Base-by-base conservation (phyloP, 176 grass and related monocot genomes). In the Ensete ventricosum region DNA sequence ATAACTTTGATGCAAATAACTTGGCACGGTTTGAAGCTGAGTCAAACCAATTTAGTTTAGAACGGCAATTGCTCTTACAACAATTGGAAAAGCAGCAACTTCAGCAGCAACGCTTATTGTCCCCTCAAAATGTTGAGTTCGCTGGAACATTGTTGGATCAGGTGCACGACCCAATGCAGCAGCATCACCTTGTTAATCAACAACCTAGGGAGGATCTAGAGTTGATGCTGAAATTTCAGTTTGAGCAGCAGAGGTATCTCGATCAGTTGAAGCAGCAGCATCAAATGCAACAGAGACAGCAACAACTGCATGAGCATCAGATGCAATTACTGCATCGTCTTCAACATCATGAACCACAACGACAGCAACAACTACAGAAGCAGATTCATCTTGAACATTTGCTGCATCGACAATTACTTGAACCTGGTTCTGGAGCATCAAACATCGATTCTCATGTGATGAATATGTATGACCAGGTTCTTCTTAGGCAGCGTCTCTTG, bases 351-450 rank as follows among this genome's bases (percentile, higher is more conserved):
- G 48, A 73, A 23, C 71, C 16, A 12, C 69, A 72, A 48, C 69
- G 13, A 22, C 90, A 93, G 11, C 87, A 93, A 6, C 81, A 93
- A 8, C 88, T 80, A 1, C 87, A 96, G 23, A 84, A 93, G 14
- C 88, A 96, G 20, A 77, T 94, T 60, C 75, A 94, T 75, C 76
- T 99, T 0, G 91, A 99, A 75, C 88, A 94, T 77, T 87, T 99
- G 80, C 73, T 99, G 68, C 90, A 91, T 71, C 93, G 90, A 26
- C 81, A 89, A 69, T 76, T 92, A 74, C 89, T 88, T 70, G 72
- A 83, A 83, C 72, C 88, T 69, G 70, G 77, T 67, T 81, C 85
- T 78, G 84, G 91, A 77, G 86, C 85, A 77, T 72, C 71, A 81
- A 62, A 77, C 81, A 66, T 64, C 55, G 73, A 84, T 74, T 63